Conservation (phyloP, 2,329 filamentous ascomycete genomes). For the Monosporascus sp. region DNA sequence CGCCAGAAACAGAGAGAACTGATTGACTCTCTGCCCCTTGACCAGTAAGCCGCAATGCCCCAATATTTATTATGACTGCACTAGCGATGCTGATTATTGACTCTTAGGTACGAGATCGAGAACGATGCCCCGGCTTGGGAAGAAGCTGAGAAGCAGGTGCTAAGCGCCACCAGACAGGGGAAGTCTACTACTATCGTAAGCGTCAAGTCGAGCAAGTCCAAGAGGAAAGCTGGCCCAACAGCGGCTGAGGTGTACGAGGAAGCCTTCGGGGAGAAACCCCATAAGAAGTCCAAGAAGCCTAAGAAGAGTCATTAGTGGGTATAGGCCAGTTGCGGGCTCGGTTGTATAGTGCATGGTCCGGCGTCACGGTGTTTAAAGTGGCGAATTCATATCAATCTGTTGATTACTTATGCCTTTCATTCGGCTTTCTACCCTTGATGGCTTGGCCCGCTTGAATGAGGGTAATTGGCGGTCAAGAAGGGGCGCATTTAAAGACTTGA, state of each 20-base stretch:
- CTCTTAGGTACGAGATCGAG: slow-evolving; percentile 58
- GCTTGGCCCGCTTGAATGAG: too few relatives aligned
- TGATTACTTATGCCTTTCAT: not conserved
- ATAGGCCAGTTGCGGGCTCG: not conserved
- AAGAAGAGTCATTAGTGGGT: slow-evolving; percentile 38
- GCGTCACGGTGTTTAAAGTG: slow-evolving; percentile 1
- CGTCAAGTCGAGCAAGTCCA: slow-evolving; percentile 71
- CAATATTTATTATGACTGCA: not conserved
- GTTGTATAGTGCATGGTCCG: slow-evolving; percentile 6
- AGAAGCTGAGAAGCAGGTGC: slow-evolving; percentile 71
- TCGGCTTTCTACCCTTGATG: not conserved
- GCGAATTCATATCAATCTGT: not conserved
- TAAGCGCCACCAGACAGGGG: slow-evolving; percentile 48
- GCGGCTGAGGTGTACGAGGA: slow-evolving; percentile 60
- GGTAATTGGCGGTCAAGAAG: too few relatives aligned
- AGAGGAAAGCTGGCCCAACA: slow-evolving; percentile 63
- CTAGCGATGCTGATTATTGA: slow-evolving; percentile 3
- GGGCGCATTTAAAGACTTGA: too few relatives aligned
- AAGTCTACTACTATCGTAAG: slow-evolving; percentile 64
- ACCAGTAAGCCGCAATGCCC: slow-evolving; percentile 58
- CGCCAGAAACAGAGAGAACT: slow-evolving; percentile 78
- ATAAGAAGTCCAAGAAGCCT: slow-evolving; percentile 45
- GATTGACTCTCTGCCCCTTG: slow-evolving; percentile 84
- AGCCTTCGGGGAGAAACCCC: slow-evolving; percentile 45
- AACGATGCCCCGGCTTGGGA: slow-evolving; percentile 58